Evolutionary conservation across 495 filamentous ascomycete genomes (phyloP), one percentile per base, ranked within the genome.

Genomic region (Penicillium cinerascens): DNA sequence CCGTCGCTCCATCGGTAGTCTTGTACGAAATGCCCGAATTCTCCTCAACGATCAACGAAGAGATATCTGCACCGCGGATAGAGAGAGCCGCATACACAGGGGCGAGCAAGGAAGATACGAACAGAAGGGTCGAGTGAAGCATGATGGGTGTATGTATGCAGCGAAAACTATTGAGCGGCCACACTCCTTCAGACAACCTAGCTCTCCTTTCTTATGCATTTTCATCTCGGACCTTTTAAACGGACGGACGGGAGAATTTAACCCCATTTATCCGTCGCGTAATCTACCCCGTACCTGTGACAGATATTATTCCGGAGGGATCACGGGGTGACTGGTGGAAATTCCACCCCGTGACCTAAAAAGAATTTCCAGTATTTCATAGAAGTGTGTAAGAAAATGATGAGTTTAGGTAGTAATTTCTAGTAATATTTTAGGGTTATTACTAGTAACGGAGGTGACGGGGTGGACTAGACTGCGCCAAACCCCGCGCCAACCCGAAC

Each of bases 11-110:
- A 45, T 71, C 73, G 0, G 68, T 52, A 44, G 77, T 81, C 60
- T 80, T 85, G 69, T 86, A 91, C 0, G 69, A 69, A 42, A 80
- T 71, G 1, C 84, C 86, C 1, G 74, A 66, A 7, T 75, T 71
- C 63, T 90, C 87, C 56, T 86, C 81, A 3, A 89, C 66, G 3
- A 81, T 56, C 2, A 87, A 71, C 0, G 87, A 90, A 4, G 85
- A 88, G 77, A 87, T 88, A 64, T 91, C 87, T 2, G 85, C 84
- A 2, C 87, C 86, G 55, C 79, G 82, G 65, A 83, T 83, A 4
- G 77, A 78, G 9, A 89, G 76, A 18, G 76, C 75, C 13, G 82
- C 72, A 5, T 36, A 55, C 36, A 54, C 47, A 5, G 58, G 48
- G 21, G 54, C 38, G n/a, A 72, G 48, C n/a, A 64, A 46, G 22